A percentile compares a stretch with the other conserved stretches of the same genome.
phyloP scores from a whole-genome alignment of 83 land plant genomes.

The Diphasiastrum complanatum region DNA sequence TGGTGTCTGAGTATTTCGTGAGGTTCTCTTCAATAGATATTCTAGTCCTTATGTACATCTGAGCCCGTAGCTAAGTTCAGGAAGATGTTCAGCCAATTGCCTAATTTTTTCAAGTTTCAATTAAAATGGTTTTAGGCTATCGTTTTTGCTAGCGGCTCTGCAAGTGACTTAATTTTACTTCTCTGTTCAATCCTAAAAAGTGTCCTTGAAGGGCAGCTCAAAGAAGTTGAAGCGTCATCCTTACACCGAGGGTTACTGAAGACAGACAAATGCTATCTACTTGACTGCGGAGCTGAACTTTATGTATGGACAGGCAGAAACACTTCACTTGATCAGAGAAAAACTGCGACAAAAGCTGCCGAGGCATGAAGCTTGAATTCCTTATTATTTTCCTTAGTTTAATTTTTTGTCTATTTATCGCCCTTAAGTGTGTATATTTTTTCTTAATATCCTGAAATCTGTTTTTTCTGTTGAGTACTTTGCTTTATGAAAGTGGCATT shows the following conservation, averaged over 20 bases:
- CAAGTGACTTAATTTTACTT: neutral
- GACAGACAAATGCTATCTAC: slow-evolving; percentile 68
- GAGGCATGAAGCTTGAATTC: slow-evolving; percentile 50
- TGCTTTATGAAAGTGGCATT: neutral
- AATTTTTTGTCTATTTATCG: neutral
- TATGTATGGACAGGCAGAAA: slow-evolving; percentile 91
- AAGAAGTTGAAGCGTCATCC: slow-evolving; percentile 43
- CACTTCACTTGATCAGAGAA: slow-evolving; percentile 83
- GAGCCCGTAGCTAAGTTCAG: too few species aligned
- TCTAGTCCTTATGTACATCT: too few species aligned
- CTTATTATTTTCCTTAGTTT: neutral
- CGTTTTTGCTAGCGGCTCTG: neutral
- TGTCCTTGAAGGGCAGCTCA: slow-evolving; percentile 47
- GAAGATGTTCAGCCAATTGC: too few species aligned
- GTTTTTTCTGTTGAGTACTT: too few species aligned
- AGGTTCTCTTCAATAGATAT: too few species aligned
- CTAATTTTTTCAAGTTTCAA: too few species aligned
- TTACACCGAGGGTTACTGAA: slow-evolving; percentile 66
- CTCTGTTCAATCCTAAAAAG: slow-evolving; percentile 34
- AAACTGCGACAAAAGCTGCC: slow-evolving; percentile 62
- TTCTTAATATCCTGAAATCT: too few species aligned
- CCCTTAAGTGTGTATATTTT: neutral
- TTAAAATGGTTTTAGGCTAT: too few species aligned
- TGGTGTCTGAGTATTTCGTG: too few species aligned
- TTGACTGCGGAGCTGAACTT: slow-evolving; percentile 83